Evolutionary conservation across 2,329 filamentous ascomycete species (phyloP).

Genomic region (Trichoderma arundinaceum): DNA sequence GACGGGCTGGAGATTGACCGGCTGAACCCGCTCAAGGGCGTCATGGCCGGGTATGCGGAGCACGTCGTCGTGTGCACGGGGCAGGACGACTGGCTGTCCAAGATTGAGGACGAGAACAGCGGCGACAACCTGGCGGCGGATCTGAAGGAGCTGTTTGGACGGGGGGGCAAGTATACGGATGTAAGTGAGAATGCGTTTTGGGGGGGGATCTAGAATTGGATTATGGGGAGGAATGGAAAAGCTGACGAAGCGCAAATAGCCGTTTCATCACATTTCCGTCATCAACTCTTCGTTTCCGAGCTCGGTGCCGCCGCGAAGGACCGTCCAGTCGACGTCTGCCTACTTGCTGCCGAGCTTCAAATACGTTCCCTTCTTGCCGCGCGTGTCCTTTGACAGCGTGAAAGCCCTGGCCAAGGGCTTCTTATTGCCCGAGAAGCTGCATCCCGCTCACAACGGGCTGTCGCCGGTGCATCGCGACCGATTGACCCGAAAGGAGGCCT

Average conservation of each 20-base stretch:
- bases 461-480: slow-evolving; percentile 63
- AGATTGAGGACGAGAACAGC: slow-evolving; percentile 80
- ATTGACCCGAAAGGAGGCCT: slow-evolving; percentile 57
- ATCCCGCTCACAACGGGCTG: slow-evolving; percentile 64
- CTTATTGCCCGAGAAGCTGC: slow-evolving; percentile 66
- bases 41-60: slow-evolving; percentile 78
- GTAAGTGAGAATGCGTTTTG: slow-evolving; percentile 50
- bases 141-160: slow-evolving; percentile 71
- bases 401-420: slow-evolving; percentile 68
- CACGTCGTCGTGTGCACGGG: slow-evolving; percentile 87
- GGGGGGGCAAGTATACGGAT: slow-evolving; percentile 69
- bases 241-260: slow-evolving; percentile 56
- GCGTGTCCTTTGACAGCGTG: slow-evolving; percentile 61
- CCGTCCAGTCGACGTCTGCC: slow-evolving; percentile 64
- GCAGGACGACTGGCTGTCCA: slow-evolving; percentile 77
- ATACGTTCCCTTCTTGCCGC: slow-evolving; percentile 74
- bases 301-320: slow-evolving; percentile 50
- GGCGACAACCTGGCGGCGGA: slow-evolving; percentile 71
- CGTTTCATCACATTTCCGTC: slow-evolving; percentile 80
- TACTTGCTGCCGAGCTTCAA: slow-evolving; percentile 85
- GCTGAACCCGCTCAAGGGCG: slow-evolving; percentile 71
- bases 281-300: slow-evolving; percentile 77
- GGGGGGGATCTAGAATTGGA: no score
- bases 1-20: slow-evolving; percentile 76
- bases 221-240: neutral